phyloP scores from a whole-genome alignment of 2,329 filamentous ascomycete genomes.

The Aspergillus proliferans region DNA sequence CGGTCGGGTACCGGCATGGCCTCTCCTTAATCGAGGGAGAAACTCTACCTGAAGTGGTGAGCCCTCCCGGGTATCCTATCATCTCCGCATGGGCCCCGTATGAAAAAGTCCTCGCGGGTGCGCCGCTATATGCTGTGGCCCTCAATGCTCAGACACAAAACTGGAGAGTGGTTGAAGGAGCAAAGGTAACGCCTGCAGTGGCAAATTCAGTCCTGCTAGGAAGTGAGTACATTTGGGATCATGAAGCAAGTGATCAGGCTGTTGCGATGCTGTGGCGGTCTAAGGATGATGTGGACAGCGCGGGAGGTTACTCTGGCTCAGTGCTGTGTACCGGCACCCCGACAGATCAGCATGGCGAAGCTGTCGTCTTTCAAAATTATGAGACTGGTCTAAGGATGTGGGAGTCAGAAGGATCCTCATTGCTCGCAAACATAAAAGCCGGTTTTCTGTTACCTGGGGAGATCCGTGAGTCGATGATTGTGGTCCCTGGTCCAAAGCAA shows the following conservation, averaged over 20 bases:
- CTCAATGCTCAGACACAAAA: not conserved
- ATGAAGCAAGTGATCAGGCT: conserved; percentile 2
- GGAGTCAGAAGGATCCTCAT: not conserved
- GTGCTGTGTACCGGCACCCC: conserved; percentile 1
- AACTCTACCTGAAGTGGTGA: conserved; percentile 2
- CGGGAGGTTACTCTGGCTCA: conserved; percentile 1
- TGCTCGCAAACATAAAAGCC: not conserved
- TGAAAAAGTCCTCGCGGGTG: conserved; percentile 1
- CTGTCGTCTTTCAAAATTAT: conserved; percentile 2
- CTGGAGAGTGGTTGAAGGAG: not conserved
- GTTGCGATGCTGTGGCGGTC: conserved; percentile 3
- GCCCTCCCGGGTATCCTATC: conserved; percentile 5
- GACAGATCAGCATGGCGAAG: conserved; percentile 1
- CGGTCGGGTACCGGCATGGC: conserved; percentile 5
- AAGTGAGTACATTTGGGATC: conserved; percentile 2
- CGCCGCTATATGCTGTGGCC: not conserved
- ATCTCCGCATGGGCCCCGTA: conserved; percentile 6
- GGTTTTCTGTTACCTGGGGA: not conserved
- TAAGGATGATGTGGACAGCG: conserved; percentile 1
- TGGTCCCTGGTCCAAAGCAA: not conserved
- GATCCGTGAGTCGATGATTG: not conserved
- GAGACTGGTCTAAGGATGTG: conserved; percentile 1
- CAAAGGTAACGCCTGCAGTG: conserved; percentile 1
- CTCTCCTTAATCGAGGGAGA: conserved; percentile 4
- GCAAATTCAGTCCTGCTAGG: not conserved